Conservation (phyloP, 179 eudicot species). For the Gypsophila paniculata region DNA sequence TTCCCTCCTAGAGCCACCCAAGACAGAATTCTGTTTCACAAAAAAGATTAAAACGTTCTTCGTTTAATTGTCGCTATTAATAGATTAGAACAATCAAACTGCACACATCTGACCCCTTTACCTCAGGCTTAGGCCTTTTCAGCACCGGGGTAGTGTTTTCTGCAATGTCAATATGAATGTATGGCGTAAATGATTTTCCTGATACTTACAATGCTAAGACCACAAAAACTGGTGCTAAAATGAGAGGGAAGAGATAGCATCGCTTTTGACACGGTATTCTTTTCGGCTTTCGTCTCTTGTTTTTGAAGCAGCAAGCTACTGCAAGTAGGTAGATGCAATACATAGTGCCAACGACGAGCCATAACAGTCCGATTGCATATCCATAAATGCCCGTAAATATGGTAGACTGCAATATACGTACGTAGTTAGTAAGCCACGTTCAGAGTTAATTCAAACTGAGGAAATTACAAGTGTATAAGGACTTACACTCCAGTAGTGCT, state of each 20-base stretch:
- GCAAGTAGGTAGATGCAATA: slow-evolving; percentile 38
- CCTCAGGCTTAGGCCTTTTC: not conserved
- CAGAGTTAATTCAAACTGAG: not conserved
- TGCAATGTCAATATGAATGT: not conserved
- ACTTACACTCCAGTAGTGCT: slow-evolving; percentile 84
- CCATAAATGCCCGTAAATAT: slow-evolving; percentile 61
- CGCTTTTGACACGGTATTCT: slow-evolving; percentile 42
- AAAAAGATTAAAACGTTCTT: not conserved
- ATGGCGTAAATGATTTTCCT: not conserved
- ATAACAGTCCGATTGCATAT: slow-evolving; percentile 43
- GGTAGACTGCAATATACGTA: slow-evolving; percentile 50
- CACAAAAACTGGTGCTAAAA: slow-evolving; percentile 36
- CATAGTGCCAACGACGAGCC: slow-evolving; percentile 51
- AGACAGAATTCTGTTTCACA: slow-evolving; percentile 39
- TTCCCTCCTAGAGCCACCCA: slow-evolving; percentile 57
- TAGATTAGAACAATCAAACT: not conserved
- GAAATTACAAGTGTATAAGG: not conserved
- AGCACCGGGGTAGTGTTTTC: not conserved
- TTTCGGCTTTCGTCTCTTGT: slow-evolving; percentile 29
- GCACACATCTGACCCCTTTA: not conserved
- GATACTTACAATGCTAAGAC: slow-evolving; percentile 54
- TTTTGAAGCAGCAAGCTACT: slow-evolving; percentile 32
- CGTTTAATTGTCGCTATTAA: not conserved
- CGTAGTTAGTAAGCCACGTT: not conserved
- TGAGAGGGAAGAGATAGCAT: slow-evolving; percentile 37